A percentile compares a stretch with the other conserved stretches of the same genome.
These are phyloP conservation scores for Suhomyces taliae DNA, from an alignment of 1,139 yeast genomes.

Conservation along the genomic window DNA sequence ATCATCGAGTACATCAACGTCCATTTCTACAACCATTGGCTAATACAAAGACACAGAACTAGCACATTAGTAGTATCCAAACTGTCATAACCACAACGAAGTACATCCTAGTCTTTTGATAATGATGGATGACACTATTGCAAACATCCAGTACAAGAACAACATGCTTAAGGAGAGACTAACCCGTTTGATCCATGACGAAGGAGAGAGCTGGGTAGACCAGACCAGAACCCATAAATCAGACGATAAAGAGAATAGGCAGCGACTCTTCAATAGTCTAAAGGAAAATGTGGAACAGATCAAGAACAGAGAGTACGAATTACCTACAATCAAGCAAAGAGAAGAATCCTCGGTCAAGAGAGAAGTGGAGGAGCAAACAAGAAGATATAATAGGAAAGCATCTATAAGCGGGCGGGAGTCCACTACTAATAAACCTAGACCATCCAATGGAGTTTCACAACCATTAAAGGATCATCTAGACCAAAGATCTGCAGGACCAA, in stretches of 20 bases:
- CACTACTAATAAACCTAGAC: not conserved
- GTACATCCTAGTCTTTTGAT: too few species aligned
- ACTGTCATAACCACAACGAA: too few species aligned
- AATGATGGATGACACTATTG: constrained; percentile 14
- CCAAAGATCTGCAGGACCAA: too few species aligned
- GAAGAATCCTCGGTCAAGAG: not conserved
- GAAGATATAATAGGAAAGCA: not conserved
- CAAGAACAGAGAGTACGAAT: constrained; percentile 13
- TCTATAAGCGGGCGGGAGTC: not conserved
- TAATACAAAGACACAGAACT: too few species aligned
- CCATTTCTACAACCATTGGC: too few species aligned
- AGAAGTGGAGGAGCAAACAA: not conserved
- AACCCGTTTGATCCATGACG: constrained; percentile 13
- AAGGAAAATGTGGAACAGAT: constrained; percentile 16
- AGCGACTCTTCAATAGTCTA: constrained; percentile 11
- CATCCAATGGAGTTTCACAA: too few species aligned
- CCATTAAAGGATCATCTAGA: too few species aligned
- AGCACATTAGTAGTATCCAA: too few species aligned
- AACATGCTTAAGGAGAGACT: constrained; percentile 14
- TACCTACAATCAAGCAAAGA: constrained; percentile 8
- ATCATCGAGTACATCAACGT: too few species aligned
- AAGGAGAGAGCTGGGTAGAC: constrained; percentile 5
- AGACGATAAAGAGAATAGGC: constrained; percentile 11
- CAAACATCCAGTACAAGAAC: constrained; percentile 13
- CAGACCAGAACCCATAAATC: not conserved